Percentiles rank a stretch among this genome's conserved stretches.
Conservation (phyloP, 306 rosid genomes). For the Acacia crassicarpa region DNA sequence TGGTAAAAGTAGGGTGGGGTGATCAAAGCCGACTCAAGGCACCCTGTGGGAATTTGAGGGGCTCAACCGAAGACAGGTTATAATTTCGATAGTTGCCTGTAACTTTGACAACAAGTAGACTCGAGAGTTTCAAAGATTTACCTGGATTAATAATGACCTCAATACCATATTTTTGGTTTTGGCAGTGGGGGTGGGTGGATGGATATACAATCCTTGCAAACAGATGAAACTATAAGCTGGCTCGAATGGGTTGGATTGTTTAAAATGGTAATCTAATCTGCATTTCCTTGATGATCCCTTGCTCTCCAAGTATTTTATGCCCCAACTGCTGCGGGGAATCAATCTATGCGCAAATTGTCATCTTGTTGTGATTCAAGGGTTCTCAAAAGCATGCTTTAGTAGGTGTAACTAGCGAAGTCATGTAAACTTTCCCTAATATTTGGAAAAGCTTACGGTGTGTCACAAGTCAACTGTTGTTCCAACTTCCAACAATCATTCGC, state of each 20-base stretch:
- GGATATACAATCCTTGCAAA: background rate
- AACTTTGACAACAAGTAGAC: background rate
- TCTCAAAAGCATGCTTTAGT: background rate
- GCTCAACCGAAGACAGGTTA: background rate
- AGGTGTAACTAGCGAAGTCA: background rate
- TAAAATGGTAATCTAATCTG: background rate
- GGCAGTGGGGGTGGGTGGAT: too few species aligned
- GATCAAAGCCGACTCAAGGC: constrained; percentile 4
- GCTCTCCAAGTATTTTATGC: background rate
- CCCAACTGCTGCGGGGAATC: background rate
- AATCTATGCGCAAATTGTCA: background rate
- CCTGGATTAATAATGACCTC: constrained; percentile 15
- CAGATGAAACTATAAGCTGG: background rate
- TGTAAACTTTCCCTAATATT: background rate
- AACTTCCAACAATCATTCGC: background rate
- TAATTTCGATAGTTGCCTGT: background rate
- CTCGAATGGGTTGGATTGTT: background rate
- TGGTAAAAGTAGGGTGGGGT: constrained; percentile 7
- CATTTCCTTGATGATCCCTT: background rate
- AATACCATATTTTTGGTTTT: background rate
- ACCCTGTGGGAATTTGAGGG: background rate
- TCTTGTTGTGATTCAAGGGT: background rate
- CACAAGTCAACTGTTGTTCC: background rate
- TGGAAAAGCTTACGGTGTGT: background rate
- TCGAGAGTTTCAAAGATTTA: background rate